phyloP scores from a whole-genome alignment of 1,284 basidiomycete genomes.

The Apiotrichum mycotoxinovorans region DNA sequence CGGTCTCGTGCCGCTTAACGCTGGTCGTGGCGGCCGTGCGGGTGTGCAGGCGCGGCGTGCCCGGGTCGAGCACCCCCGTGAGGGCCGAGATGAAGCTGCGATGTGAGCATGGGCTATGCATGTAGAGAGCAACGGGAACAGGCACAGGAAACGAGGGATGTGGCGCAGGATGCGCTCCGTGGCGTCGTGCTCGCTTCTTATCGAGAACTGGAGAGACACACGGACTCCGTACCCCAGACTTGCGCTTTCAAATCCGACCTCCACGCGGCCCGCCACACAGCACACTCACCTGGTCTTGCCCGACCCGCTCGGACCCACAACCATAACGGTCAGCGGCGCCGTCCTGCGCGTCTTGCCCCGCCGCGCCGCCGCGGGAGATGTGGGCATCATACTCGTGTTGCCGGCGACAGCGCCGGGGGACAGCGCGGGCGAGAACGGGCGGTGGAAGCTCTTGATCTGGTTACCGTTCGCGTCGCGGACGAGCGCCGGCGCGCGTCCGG shows the following conservation, averaged over 20 bases:
- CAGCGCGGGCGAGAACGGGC: slow-evolving; percentile 32
- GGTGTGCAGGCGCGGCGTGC: not conserved
- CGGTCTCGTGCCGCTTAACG: slow-evolving; percentile 12
- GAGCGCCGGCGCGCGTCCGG: slow-evolving; percentile 7
- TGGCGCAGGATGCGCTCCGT: too few relatives aligned
- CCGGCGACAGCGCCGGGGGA: not conserved
- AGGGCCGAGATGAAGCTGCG: slow-evolving; percentile 18
- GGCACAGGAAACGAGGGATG: too few relatives aligned
- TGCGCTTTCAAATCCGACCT: slow-evolving; percentile 16
- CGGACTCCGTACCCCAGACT: too few relatives aligned
- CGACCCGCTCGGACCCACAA: slow-evolving; percentile 36
- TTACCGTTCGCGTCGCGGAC: slow-evolving; percentile 9
- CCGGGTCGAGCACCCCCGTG: slow-evolving; percentile 15
- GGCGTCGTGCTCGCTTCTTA: too few relatives aligned
- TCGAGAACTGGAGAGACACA: too few relatives aligned
- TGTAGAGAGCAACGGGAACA: too few relatives aligned
- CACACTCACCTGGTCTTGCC: slow-evolving; percentile 43
- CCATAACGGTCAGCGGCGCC: slow-evolving; percentile 35
- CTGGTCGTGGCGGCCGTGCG: slow-evolving; percentile 11
- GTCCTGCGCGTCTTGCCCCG: slow-evolving; percentile 18
- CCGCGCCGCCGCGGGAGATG: slow-evolving; percentile 1
- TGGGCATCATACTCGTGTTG: not conserved
- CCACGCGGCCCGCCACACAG: not conserved
- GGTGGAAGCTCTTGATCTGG: slow-evolving; percentile 28
- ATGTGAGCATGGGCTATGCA: not conserved